phyloP scores from a whole-genome alignment of 148 eudicot species.

The Spergularia marina region DNA sequence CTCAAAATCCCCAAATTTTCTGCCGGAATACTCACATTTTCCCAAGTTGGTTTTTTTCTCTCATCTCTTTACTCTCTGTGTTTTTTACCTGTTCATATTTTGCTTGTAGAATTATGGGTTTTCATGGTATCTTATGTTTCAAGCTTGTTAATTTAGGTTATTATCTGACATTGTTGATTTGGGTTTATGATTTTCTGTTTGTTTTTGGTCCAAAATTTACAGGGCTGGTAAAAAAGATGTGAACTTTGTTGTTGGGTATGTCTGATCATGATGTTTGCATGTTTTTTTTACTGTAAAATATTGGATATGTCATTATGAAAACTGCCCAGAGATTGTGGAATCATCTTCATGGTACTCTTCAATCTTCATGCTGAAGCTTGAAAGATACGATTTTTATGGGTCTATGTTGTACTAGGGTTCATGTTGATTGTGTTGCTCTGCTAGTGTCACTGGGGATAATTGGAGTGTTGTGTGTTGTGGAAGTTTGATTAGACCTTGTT shows the following conservation, averaged over 20 bases:
- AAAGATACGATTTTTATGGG: background rate
- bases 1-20: background rate
- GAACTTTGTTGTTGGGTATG: background rate
- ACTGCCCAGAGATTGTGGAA: no score
- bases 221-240: background rate
- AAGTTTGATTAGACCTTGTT: no score
- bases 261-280: constrained; percentile 1
- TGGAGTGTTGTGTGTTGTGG: background rate
- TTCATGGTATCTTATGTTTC: background rate
- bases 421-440: background rate
- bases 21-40: background rate
- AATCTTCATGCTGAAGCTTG: background rate
- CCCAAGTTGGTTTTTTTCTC: background rate
- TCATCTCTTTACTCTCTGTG: background rate
- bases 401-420: background rate
- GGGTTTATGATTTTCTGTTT: background rate
- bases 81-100: background rate
- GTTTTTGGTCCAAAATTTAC: background rate
- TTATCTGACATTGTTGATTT: background rate
- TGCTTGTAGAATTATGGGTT: background rate
- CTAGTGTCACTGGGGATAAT: background rate
- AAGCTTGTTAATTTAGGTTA: background rate
- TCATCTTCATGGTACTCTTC: no score
- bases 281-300: background rate
- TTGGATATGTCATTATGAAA: background rate